A percentile compares a stretch with the other conserved stretches of the same genome.
Conservation (phyloP, 148 eudicot species). For the Euryodendron excelsum region DNA sequence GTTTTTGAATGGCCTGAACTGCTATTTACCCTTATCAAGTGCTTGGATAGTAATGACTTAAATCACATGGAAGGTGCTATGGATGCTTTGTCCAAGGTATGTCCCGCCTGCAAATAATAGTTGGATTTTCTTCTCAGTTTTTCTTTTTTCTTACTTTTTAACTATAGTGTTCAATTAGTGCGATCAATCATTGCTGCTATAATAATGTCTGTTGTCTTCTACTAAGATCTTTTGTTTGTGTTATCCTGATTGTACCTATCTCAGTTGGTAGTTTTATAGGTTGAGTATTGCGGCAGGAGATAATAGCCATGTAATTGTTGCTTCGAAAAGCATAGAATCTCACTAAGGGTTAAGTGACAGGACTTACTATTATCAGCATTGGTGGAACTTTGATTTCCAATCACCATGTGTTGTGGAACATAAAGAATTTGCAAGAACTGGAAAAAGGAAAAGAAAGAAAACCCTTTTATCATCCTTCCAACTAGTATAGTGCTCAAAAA, state of each 20-base stretch:
- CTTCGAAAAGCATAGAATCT: neutral
- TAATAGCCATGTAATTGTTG: neutral
- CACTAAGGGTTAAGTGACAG: neutral
- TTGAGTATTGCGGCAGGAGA: neutral
- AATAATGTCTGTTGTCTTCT: neutral
- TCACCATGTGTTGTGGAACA: neutral
- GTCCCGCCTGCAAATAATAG: neutral
- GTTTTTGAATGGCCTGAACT: slow-evolving; percentile 89
- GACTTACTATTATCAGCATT: neutral
- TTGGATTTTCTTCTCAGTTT: neutral
- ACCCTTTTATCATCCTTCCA: neutral
- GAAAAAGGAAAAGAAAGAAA: neutral
- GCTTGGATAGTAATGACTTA: slow-evolving; percentile 71
- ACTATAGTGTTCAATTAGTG: neutral
- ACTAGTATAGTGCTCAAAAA: no score
- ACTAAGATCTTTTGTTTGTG: neutral
- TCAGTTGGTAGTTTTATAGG: no score
- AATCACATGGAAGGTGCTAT: slow-evolving; percentile 98
- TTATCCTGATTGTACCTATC: neutral
- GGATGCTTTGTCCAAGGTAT: slow-evolving; percentile 99
- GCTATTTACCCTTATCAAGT: slow-evolving; percentile 67
- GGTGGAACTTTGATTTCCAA: no score
- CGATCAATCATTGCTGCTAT: neutral
- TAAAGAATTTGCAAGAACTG: neutral
- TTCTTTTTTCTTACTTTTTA: neutral